Base-by-base conservation (phyloP, 139 green algal genomes). In the Tetraselmis striata region DNA sequence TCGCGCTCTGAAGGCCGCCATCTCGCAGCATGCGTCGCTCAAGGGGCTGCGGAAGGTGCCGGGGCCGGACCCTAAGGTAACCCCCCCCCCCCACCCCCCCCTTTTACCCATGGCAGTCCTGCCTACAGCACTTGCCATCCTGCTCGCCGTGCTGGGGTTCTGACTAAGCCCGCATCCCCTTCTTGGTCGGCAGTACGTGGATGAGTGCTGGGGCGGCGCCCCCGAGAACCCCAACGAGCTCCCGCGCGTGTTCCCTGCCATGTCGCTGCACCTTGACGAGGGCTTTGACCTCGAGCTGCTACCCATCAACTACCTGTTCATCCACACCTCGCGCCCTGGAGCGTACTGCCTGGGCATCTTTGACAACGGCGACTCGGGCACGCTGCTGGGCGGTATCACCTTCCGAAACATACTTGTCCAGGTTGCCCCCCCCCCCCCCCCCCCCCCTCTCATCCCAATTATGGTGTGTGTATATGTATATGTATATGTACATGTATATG, bases 331-430 rank as follows among this genome's bases (percentile, higher is more conserved):
- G 22, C 80, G 88, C 32, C 32, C 59, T 0, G 90, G 88, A 22
- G 90, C 91, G 74, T 97, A 96, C 83, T 98, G 95, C 89, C 82
- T 98, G 77, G 95, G 95, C 22, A 59, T 98, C 0, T 97, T 98
- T 83, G 92, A 97, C 87, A 98, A 98, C 81, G 88, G 85, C 0
- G 28, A 77, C 1, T 31, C 83, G 30, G 95, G 95, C 23, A 95
- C 92, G 1, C 87, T 98, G 2, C 85, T 98, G 2, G 95, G 95
- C 23, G 95, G 92, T 80, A 95, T 98, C 59, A 90, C 89, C 1
- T 92, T 96, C 77, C 91, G 94, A 22, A 92, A 97, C 79, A 87
- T 95, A 1, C 77, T 97, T 1, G 90, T 97, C 29, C 89, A 91
- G 84, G 90, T 93, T 78, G 24, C 24, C 2, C 23, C 25, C 30